Conservation (phyloP, 176 grass and related monocot species). For the Olyra latifolia region DNA sequence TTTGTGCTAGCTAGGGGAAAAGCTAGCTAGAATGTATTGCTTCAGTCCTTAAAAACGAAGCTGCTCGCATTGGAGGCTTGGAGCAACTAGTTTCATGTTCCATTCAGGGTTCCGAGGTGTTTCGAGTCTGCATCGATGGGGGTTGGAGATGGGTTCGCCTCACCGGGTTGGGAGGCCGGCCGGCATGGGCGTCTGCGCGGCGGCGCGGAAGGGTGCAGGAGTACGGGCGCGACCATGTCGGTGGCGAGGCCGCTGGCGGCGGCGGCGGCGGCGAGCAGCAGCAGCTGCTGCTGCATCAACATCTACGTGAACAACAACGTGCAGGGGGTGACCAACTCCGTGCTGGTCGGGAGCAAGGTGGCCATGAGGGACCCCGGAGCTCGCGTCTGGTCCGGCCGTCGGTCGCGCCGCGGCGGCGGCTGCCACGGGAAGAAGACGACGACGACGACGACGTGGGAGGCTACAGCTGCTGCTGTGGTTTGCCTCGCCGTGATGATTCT, state of each 20-base stretch:
- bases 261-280: not conserved
- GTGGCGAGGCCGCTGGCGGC: not conserved
- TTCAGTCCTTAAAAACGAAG: not conserved
- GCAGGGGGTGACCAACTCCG: conserved; percentile 87
- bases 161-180: not conserved
- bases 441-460: not conserved
- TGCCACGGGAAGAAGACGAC: not conserved
- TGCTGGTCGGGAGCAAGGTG: conserved; percentile 79
- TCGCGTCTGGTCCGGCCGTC: conserved; percentile 12
- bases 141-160: not conserved
- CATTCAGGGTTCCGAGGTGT: not conserved
- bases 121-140: not conserved
- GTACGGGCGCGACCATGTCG: conserved; percentile 51
- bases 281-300: conserved; percentile 42
- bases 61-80: not conserved
- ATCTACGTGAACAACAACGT: conserved; percentile 78
- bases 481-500: not conserved
- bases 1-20: not conserved
- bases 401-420: not conserved
- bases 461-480: not conserved
- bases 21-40: not conserved
- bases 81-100: not conserved
- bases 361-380: conserved; percentile 51
- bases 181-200: not conserved
- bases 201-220: conserved; percentile 27